Evolutionary conservation across 306 rosid species (phyloP), one percentile per base, ranked within the genome.

Genomic region (Abrus pulchellus): DNA sequence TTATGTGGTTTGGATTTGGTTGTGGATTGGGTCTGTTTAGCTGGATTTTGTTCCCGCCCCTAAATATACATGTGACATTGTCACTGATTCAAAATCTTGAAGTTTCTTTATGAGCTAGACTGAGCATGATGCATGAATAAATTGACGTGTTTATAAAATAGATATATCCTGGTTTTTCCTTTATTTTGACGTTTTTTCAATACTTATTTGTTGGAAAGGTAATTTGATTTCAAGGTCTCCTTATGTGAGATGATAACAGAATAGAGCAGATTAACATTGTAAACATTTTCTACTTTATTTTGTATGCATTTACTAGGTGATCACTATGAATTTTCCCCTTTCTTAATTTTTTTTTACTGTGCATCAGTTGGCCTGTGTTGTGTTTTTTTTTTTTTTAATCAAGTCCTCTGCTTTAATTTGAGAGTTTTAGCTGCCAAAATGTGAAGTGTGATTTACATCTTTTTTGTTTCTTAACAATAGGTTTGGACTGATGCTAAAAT

Each of bases 401-500:
- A 55, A 73, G 40, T 40, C 52, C 60, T 53, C 34, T 44, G 14
- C 14, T 47, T 52, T 36, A 56, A 71, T 47, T 36, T 29, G 66
- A 49, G 48, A 67, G 57, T 30, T 48, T 52, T 77, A 45, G 76
- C 28, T 63, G 68, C 83, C 52, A 29, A 48, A 68, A 7, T 34
- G 9, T 43, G 45, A 57, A 67, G 53, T 60, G 48, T 72, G 61
- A 67, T 34, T 36, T 52, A 53, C 53, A 49, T 11, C 4, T 36
- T 69, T 8, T 60, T 61, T 69, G 20, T 8, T 54, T 44, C 6
- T 12, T 1, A 56, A 73, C 50, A 82, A 13, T 41, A 94, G 99
- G 93, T 84, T 14, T 89, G 92, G 95, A 11, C 59, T 20, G 99
- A 94, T 90, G 97, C 93, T 73, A 89, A 82, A 91, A 90, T 94